Conservation (phyloP, 1,284 basidiomycete genomes). For the Naganishia sp. region DNA sequence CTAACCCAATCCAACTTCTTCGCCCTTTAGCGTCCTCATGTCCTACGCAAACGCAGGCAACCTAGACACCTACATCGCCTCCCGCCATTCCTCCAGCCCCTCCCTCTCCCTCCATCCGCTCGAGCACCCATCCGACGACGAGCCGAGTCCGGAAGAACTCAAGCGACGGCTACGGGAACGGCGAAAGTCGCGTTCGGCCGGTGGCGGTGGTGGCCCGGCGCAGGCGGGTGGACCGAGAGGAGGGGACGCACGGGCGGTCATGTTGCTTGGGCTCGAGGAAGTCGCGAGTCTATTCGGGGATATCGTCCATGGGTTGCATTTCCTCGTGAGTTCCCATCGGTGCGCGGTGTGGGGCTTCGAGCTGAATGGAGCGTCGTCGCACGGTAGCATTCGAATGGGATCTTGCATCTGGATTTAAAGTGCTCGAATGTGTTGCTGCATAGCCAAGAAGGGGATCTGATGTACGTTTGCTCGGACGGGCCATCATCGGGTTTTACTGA, state of each 20-base stretch:
- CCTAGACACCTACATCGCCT: constrained; percentile 79
- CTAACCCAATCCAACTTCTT: not conserved
- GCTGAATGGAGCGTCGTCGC: not conserved
- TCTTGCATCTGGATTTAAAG: constrained; percentile 88
- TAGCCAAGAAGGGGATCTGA: constrained; percentile 82
- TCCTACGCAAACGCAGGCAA: constrained; percentile 86
- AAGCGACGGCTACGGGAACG: constrained; percentile 58
- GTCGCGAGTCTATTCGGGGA: constrained; percentile 73
- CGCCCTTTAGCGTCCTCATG: constrained; percentile 72
- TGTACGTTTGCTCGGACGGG: constrained; percentile 45
- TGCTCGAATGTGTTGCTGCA: constrained; percentile 90
- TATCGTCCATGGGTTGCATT: constrained; percentile 73
- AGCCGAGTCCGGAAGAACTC: constrained; percentile 59
- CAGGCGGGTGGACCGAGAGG: constrained; percentile 21
- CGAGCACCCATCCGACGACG: constrained; percentile 36
- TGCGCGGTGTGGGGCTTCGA: too few relatives aligned
- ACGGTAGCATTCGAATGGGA: constrained; percentile 73
- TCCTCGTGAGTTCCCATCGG: constrained; percentile 62
- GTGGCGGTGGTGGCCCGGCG: not conserved
- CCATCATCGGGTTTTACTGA: not conserved
- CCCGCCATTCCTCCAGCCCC: constrained; percentile 55
- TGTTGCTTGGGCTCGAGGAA: constrained; percentile 78
- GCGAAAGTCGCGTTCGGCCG: constrained; percentile 35
- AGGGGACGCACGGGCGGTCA: constrained; percentile 62
- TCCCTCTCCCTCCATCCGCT: constrained; percentile 37